A percentile compares a stretch with the other conserved stretches of the same genome.
Conservation (phyloP, 208 protist genomes). For the Leishmania amazonensis region DNA sequence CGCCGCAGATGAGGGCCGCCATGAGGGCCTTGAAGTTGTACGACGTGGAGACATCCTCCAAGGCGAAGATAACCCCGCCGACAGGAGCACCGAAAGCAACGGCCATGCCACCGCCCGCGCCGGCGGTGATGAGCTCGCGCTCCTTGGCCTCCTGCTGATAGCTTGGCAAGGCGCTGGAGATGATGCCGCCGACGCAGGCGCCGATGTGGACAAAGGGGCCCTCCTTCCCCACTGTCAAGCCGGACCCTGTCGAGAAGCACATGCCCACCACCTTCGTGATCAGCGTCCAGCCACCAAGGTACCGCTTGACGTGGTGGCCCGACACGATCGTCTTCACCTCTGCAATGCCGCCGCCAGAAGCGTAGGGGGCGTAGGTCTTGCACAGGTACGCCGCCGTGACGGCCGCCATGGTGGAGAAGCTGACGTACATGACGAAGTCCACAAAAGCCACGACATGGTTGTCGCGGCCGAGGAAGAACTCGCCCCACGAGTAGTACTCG, state of each 20-base stretch:
- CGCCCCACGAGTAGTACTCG: conserved; percentile 65
- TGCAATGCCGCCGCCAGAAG: conserved; percentile 81
- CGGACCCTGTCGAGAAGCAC: conserved; percentile 76
- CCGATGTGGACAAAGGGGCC: conserved; percentile 91
- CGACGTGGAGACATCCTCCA: conserved; percentile 82
- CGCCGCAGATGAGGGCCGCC: conserved; percentile 84
- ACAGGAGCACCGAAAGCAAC: conserved; percentile 84
- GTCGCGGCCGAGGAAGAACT: conserved; percentile 61
- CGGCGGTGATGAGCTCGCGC: conserved; percentile 72
- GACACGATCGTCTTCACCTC: conserved; percentile 92
- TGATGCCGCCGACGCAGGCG: conserved; percentile 69
- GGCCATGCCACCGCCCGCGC: conserved; percentile 67
- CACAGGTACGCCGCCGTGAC: conserved; percentile 58
- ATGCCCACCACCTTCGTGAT: conserved; percentile 77
- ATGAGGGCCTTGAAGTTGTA: conserved; percentile 91
- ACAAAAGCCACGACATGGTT: conserved; percentile 41
- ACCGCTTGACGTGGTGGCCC: conserved; percentile 64
- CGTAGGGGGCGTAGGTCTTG: conserved; percentile 74
- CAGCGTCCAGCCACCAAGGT: conserved; percentile 78
- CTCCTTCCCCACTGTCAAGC: conserved; percentile 85
- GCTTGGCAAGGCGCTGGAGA: conserved; percentile 60
- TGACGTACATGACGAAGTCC: conserved; percentile 61
- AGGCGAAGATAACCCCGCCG: conserved; percentile 74
- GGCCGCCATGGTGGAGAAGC: conserved; percentile 45
- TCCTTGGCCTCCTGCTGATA: conserved; percentile 63